Conservation (phyloP, 345 rosid species). For the Citrus sp. region DNA sequence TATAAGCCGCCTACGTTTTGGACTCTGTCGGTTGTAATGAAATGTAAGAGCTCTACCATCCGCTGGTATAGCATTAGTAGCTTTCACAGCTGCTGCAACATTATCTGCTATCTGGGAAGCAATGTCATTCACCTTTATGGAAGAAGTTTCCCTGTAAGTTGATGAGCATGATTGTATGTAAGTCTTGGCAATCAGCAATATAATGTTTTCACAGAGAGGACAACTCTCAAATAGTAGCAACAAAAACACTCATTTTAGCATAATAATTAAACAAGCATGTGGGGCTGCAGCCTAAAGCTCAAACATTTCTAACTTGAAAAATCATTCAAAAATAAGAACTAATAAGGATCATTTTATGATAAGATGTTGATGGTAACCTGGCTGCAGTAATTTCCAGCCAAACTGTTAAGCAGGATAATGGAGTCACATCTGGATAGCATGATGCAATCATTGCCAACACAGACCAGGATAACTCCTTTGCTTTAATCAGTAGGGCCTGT, state of each 20-base stretch:
- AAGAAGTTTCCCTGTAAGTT: slow-evolving; percentile 85
- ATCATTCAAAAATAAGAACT: neutral
- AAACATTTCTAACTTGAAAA: neutral
- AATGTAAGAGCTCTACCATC: slow-evolving; percentile 53
- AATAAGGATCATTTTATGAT: neutral
- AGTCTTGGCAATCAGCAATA: neutral
- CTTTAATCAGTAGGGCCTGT: slow-evolving; percentile 71
- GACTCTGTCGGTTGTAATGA: slow-evolving; percentile 79
- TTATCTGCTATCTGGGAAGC: slow-evolving; percentile 82
- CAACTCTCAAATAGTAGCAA: neutral
- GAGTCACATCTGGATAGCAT: slow-evolving; percentile 85
- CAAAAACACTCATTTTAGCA: neutral
- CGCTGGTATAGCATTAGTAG: slow-evolving; percentile 63
- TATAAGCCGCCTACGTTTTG: slow-evolving; percentile 87
- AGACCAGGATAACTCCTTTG: slow-evolving; percentile 95
- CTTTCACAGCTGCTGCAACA: slow-evolving; percentile 79
- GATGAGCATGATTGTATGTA: slow-evolving; percentile 29
- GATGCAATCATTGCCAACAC: slow-evolving; percentile 94
- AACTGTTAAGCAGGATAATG: slow-evolving; percentile 77
- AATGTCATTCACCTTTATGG: slow-evolving; percentile 89
- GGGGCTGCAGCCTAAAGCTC: neutral
- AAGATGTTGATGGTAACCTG: slow-evolving; percentile 45
- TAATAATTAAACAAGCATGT: neutral
- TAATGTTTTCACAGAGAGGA: neutral
- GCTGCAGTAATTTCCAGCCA: slow-evolving; percentile 99